Evolutionary conservation across 768 basidiomycete genomes (phyloP).

Genomic region (Psilocybe azurescens): DNA sequence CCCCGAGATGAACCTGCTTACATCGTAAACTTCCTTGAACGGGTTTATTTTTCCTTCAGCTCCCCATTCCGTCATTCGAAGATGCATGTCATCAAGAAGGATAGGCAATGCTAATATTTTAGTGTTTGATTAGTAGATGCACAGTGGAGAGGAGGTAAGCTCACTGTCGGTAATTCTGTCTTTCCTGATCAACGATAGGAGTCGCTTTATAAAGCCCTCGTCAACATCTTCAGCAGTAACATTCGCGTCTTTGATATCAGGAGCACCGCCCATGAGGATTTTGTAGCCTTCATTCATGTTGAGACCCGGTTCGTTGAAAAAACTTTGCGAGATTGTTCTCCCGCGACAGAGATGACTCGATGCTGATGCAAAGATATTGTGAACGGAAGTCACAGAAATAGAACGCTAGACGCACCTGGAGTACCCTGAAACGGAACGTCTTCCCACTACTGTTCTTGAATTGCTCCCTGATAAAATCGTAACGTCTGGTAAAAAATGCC

Average conservation of each 20-base stretch:
- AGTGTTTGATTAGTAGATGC: too few relatives aligned
- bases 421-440: conserved; percentile 34
- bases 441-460: conserved; percentile 28
- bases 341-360: conserved; percentile 22
- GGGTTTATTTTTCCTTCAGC: conserved; percentile 35
- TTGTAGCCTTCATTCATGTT: conserved; percentile 37
- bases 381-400: too few relatives aligned
- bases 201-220: conserved; percentile 26
- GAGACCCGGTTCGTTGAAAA: conserved; percentile 33
- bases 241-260: conserved; percentile 28
- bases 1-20: conserved; percentile 1
- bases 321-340: conserved; percentile 29
- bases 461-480: conserved; percentile 31
- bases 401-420: conserved; percentile 26
- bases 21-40: conserved; percentile 38
- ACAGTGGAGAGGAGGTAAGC: background rate
- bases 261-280: conserved; percentile 36
- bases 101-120: conserved; percentile 18
- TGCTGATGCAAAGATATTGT: conserved; percentile 15
- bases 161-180: conserved; percentile 29
- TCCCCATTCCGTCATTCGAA: conserved; percentile 29
- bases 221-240: conserved; percentile 10
- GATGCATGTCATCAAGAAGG: conserved; percentile 31
- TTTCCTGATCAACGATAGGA: conserved; percentile 24
- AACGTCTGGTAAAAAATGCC: conserved; percentile 35